phyloP scores from a whole-genome alignment of 2,329 filamentous ascomycete genomes.

The Colletotrichum sp. region DNA sequence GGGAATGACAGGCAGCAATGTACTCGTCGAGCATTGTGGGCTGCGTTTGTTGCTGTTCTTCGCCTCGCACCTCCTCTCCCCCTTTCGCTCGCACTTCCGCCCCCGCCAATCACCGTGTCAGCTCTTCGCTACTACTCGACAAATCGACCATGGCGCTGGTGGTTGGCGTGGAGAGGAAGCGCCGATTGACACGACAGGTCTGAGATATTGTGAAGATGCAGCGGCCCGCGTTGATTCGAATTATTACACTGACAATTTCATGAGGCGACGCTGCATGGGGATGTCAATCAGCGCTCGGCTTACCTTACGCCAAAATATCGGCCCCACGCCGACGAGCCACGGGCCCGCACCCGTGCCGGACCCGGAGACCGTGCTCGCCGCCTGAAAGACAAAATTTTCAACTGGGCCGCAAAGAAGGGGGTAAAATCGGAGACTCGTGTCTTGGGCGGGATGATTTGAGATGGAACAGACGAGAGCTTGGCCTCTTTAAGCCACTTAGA shows the following conservation, averaged over 20 bases:
- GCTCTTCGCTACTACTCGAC: background rate
- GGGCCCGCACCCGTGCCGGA: background rate
- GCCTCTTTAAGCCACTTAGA: background rate
- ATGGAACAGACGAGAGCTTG: background rate
- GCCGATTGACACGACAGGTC: background rate
- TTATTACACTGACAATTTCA: background rate
- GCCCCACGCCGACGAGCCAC: background rate
- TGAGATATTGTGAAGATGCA: background rate
- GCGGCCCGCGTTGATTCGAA: background rate
- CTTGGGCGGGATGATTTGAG: background rate
- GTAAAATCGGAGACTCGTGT: background rate
- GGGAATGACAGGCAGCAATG: constrained; percentile 31
- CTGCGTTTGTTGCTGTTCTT: constrained; percentile 20
- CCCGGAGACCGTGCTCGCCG: background rate
- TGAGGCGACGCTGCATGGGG: background rate
- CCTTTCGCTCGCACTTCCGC: background rate
- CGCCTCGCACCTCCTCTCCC: constrained; percentile 8
- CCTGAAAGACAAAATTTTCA: background rate
- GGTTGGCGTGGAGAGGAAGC: background rate
- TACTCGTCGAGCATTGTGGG: constrained; percentile 33
- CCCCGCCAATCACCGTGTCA: background rate
- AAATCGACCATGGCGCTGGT: background rate
- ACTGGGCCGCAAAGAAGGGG: background rate
- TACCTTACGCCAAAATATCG: background rate
- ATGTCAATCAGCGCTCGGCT: background rate